Percentiles rank a stretch among this genome's conserved stretches.
These are phyloP conservation scores for Aspergillus viridinutans DNA, from an alignment of 2,329 filamentous ascomycete species.

Conservation along the genomic window DNA sequence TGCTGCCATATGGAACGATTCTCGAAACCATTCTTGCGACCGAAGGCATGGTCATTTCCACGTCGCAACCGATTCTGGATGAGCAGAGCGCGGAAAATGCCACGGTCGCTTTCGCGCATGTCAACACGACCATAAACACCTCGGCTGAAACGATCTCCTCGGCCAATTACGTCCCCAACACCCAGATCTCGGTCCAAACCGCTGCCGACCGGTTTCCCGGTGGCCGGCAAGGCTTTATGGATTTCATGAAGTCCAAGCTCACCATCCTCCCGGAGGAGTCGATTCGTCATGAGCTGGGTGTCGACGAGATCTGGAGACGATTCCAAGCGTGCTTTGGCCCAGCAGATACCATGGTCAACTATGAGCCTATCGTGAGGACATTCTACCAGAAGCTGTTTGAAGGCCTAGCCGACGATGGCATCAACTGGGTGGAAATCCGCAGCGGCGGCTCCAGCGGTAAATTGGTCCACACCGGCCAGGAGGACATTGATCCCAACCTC, in stretches of 20 bases:
- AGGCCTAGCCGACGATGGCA: slow-evolving; percentile 68
- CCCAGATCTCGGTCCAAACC: slow-evolving; percentile 52
- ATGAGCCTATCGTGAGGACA: slow-evolving; percentile 77
- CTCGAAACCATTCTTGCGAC: slow-evolving; percentile 64
- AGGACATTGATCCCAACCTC: slow-evolving; percentile 61
- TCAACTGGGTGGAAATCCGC: slow-evolving; percentile 77
- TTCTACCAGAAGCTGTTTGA: slow-evolving; percentile 68
- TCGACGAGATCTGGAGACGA: slow-evolving; percentile 78
- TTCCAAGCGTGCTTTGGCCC: slow-evolving; percentile 71
- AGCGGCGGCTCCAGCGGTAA: slow-evolving; percentile 69
- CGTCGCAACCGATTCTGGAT: slow-evolving; percentile 53
- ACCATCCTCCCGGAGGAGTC: slow-evolving; percentile 68
- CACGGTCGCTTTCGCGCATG: slow-evolving; percentile 58
- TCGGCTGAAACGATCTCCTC: slow-evolving; percentile 57
- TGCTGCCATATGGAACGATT: slow-evolving; percentile 78
- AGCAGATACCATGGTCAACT: slow-evolving; percentile 68
- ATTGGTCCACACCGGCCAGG: slow-evolving; percentile 59
- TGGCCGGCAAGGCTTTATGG: slow-evolving; percentile 66
- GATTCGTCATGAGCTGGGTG: slow-evolving; percentile 73
- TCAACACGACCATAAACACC: slow-evolving; percentile 41
- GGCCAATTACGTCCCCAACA: slow-evolving; percentile 54
- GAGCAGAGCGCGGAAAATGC: slow-evolving; percentile 50
- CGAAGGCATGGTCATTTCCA: slow-evolving; percentile 66
- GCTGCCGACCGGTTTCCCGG: slow-evolving; percentile 70
- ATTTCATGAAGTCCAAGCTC: slow-evolving; percentile 69